Conservation (phyloP, 208 protist genomes). For the Crithidia thermophila region DNA sequence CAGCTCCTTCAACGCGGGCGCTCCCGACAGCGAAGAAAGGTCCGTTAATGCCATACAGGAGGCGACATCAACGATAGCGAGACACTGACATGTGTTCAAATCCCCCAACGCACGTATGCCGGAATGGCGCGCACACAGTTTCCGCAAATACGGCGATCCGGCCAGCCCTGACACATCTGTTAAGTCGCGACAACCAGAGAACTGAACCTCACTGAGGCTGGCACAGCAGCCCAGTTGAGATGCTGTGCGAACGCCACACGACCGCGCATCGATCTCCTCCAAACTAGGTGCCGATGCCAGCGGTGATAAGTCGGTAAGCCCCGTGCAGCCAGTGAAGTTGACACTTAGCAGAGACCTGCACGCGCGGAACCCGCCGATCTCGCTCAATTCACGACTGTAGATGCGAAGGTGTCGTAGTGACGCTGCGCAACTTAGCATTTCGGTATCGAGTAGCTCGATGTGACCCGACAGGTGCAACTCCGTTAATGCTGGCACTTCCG, state of each 20-base stretch:
- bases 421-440: background rate
- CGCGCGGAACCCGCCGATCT: background rate
- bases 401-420: background rate
- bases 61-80: background rate
- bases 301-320: background rate
- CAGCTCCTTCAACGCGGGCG: background rate
- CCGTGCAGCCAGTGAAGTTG: background rate
- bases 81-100: background rate
- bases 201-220: background rate
- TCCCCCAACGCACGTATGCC: background rate
- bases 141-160: background rate
- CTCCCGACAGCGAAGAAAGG: background rate
- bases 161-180: background rate
- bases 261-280: background rate
- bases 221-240: background rate
- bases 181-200: background rate
- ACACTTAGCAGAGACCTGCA: background rate
- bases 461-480: background rate
- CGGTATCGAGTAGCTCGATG: background rate
- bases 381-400: background rate
- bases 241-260: background rate
- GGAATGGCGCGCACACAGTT: background rate
- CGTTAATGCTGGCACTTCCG: background rate
- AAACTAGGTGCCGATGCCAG: background rate
- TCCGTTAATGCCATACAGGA: background rate